Conservation (phyloP, 352 stramenopile genomes). For the Pythium myriotylum region DNA sequence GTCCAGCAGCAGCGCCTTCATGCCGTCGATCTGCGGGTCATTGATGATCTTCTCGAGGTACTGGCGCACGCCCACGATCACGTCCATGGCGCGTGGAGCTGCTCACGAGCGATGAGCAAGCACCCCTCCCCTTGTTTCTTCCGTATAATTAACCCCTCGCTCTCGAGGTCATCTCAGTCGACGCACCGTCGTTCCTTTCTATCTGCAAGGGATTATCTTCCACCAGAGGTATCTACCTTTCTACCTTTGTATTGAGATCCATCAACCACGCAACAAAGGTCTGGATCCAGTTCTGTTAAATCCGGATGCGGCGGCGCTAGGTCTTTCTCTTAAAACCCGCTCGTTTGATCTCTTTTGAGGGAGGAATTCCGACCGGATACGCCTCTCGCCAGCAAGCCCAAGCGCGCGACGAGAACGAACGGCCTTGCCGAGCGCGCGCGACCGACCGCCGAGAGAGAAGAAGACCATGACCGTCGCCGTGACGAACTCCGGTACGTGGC, state of each 20-base stretch:
- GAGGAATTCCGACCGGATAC: constrained; percentile 27
- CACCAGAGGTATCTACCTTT: too few relatives aligned
- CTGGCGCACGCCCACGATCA: constrained; percentile 64
- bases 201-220: too few relatives aligned
- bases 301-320: constrained; percentile 4
- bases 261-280: too few relatives aligned
- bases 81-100: constrained; percentile 52
- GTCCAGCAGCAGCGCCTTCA: constrained; percentile 98
- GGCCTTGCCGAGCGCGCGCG: neutral
- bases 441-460: constrained; percentile 6
- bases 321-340: constrained; percentile 19
- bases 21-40: constrained; percentile 87
- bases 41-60: constrained; percentile 87
- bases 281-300: neutral
- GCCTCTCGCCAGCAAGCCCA: constrained; percentile 13
- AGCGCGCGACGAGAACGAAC: neutral
- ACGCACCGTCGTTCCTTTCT: too few relatives aligned
- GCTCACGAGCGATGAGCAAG: too few relatives aligned
- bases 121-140: constrained; percentile 15
- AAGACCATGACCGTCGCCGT: constrained; percentile 52
- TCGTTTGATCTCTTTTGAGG: constrained; percentile 13
- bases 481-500: constrained; percentile 62
- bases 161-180: too few relatives aligned
- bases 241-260: too few relatives aligned
- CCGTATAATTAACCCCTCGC: too few relatives aligned